A percentile compares a stretch with the other conserved stretches of the same genome.
phyloP scores from a whole-genome alignment of 2,329 filamentous ascomycete genomes.

The Colletotrichum eleusines region DNA sequence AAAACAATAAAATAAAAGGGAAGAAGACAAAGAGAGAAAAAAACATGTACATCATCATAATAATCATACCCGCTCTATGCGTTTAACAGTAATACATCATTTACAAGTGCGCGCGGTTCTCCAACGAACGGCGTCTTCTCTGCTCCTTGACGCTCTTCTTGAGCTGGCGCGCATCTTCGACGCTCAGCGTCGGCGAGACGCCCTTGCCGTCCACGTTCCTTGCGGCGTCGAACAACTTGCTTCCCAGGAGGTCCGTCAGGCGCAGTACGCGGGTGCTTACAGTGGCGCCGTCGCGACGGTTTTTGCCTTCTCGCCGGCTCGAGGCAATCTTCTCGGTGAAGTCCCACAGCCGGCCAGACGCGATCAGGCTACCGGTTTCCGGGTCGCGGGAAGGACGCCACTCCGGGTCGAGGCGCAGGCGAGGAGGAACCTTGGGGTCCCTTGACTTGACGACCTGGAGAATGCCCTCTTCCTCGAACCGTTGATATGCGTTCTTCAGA shows the following conservation, averaged over 20 bases:
- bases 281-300: conserved; percentile 90
- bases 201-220: conserved; percentile 55
- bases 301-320: conserved; percentile 91
- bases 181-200: conserved; percentile 58
- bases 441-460: conserved; percentile 79
- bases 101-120: conserved; percentile 65
- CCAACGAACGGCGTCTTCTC: conserved; percentile 61
- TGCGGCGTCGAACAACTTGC: conserved; percentile 73
- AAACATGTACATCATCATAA: conserved; percentile 30
- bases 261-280: conserved; percentile 84
- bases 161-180: conserved; percentile 62
- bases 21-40: no score
- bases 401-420: conserved; percentile 76
- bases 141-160: conserved; percentile 59
- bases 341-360: conserved; percentile 86
- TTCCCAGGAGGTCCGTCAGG: conserved; percentile 80
- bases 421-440: conserved; percentile 70
- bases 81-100: conserved; percentile 34
- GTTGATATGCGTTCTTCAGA: conserved; percentile 89
- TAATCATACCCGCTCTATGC: conserved; percentile 33
- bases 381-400: conserved; percentile 80
- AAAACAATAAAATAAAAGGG: background rate
- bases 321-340: conserved; percentile 90
- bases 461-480: conserved; percentile 93
- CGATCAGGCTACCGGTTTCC: conserved; percentile 69